phyloP scores from a whole-genome alignment of 768 basidiomycete species.

The Hypsizygus marmoreus region DNA sequence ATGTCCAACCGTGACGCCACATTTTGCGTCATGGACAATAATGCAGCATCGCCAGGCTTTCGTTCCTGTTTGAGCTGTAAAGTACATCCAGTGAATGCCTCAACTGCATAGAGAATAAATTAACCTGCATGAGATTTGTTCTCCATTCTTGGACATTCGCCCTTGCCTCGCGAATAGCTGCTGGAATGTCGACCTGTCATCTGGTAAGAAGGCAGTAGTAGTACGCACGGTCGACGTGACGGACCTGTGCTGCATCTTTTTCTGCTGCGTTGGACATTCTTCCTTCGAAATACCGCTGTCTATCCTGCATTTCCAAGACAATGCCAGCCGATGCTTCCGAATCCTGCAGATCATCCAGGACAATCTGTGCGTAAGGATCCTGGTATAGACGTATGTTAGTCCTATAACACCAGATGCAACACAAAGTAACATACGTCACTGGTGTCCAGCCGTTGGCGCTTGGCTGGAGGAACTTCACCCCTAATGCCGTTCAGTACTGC shows the following conservation, averaged over 20 bases:
- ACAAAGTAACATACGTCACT: constrained; percentile 38
- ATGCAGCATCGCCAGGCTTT: constrained; percentile 66
- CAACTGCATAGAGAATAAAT: constrained; percentile 9
- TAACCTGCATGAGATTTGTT: constrained; percentile 55
- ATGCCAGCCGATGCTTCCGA: constrained; percentile 68
- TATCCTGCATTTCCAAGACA: constrained; percentile 83
- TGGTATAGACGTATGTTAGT: constrained; percentile 17
- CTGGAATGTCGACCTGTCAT: constrained; percentile 48
- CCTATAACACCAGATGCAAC: not conserved
- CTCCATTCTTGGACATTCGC: constrained; percentile 59
- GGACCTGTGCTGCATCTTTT: constrained; percentile 28
- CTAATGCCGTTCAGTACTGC: constrained; percentile 30
- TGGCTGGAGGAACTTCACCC: constrained; percentile 58
- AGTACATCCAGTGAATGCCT: not conserved
- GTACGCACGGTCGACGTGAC: too few relatives aligned
- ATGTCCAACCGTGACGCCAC: constrained; percentile 73
- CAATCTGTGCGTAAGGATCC: constrained; percentile 58
- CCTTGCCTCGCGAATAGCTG: constrained; percentile 49
- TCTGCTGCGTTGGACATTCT: constrained; percentile 40
- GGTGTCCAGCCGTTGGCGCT: constrained; percentile 56
- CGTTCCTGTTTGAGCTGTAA: constrained; percentile 67
- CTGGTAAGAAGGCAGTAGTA: constrained; percentile 2
- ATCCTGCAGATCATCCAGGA: constrained; percentile 83
- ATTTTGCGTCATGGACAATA: constrained; percentile 77
- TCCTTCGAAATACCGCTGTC: constrained; percentile 81